Conservation (phyloP, 306 rosid genomes). For the Hippophae gyantsensis region DNA sequence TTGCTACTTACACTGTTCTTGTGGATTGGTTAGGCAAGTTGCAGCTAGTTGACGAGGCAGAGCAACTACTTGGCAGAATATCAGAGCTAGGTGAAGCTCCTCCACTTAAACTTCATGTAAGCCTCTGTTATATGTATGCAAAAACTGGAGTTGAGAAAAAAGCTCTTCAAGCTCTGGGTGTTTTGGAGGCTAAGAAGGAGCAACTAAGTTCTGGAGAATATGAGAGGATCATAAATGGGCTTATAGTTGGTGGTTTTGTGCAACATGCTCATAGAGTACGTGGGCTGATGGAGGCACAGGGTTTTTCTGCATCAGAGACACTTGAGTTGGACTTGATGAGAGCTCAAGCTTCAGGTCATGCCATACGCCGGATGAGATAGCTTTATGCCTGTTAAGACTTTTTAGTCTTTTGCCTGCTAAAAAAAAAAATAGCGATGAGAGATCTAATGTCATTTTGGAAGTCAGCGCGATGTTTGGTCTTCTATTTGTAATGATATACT, state of each 20-base stretch:
- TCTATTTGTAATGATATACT: too few species aligned
- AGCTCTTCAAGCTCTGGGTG: conserved; percentile 65
- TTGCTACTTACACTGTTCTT: conserved; percentile 67
- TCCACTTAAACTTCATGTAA: conserved; percentile 64
- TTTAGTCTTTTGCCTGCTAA: too few species aligned
- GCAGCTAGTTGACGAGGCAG: conserved; percentile 77
- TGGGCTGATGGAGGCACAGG: conserved; percentile 53
- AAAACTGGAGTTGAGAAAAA: conserved; percentile 64
- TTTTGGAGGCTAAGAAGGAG: conserved; percentile 58
- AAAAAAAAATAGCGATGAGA: too few species aligned
- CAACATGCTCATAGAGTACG: conserved; percentile 51
- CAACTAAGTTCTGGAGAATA: conserved; percentile 42
- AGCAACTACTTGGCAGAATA: conserved; percentile 60
- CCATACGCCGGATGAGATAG: conserved; percentile 32
- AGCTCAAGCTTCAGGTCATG: conserved; percentile 12
- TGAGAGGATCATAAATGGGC: conserved; percentile 47
- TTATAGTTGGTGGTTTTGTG: conserved; percentile 49
- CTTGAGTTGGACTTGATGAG: conserved; percentile 17
- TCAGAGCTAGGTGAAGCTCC: conserved; percentile 58
- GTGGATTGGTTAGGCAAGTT: conserved; percentile 76
- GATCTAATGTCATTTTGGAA: too few species aligned
- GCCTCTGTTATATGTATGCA: conserved; percentile 72
- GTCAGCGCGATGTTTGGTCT: too few species aligned
- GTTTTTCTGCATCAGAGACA: conserved; percentile 30
- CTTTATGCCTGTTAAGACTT: not conserved